Conservation (phyloP, 2,329 filamentous ascomycete species). For the Neofusicoccum umdonicola region DNA sequence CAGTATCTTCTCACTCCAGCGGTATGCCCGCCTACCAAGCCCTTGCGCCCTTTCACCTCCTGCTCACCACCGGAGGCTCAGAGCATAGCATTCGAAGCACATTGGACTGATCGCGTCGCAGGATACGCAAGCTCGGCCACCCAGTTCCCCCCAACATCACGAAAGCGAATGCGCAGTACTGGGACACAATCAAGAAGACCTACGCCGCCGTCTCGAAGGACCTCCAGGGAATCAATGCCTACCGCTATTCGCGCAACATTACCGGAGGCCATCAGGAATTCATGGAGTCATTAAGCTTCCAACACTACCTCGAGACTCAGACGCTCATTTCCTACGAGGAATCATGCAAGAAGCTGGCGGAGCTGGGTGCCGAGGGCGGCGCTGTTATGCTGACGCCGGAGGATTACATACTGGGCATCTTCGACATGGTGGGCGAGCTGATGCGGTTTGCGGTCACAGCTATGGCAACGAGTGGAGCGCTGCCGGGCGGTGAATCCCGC, state of each 20-base stretch:
- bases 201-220: slow-evolving; percentile 70
- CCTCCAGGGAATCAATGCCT: slow-evolving; percentile 72
- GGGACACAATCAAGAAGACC: slow-evolving; percentile 67
- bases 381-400: slow-evolving; percentile 68
- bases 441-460: slow-evolving; percentile 94
- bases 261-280: slow-evolving; percentile 85
- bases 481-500: slow-evolving; percentile 37
- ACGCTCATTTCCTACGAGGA: slow-evolving; percentile 68
- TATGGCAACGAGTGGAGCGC: slow-evolving; percentile 69
- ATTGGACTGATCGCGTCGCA: slow-evolving; percentile 32
- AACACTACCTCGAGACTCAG: slow-evolving; percentile 80
- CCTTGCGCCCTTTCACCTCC: neutral
- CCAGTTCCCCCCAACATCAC: slow-evolving; percentile 66
- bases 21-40: slow-evolving; percentile 46
- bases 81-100: neutral
- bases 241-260: slow-evolving; percentile 77
- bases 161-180: slow-evolving; percentile 67
- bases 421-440: slow-evolving; percentile 91
- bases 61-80: neutral
- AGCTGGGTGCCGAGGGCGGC: slow-evolving; percentile 37
- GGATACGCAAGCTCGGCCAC: slow-evolving; percentile 60
- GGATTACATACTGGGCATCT: slow-evolving; percentile 87
- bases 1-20: slow-evolving; percentile 81
- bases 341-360: slow-evolving; percentile 43
- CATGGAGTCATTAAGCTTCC: slow-evolving; percentile 86